A percentile compares a stretch with the other conserved stretches of the same genome.
phyloP scores from a whole-genome alignment of 306 rosid species.

The Cyamopsis tetragonoloba region DNA sequence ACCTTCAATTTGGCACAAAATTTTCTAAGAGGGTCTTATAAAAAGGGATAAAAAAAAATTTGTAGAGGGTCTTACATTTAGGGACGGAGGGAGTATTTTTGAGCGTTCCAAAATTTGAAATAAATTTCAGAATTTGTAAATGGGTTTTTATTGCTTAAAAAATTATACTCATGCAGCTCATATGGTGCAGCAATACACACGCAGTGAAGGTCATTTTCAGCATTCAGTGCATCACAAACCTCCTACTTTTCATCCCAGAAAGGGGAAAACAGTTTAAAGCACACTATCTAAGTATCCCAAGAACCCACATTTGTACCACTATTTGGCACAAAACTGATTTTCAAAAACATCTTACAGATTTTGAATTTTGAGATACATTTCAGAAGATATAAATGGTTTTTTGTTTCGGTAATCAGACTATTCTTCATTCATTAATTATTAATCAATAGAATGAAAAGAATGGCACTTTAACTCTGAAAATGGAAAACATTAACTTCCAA shows the following conservation, averaged over 20 bases:
- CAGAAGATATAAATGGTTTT: no score
- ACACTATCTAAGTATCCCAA: background rate
- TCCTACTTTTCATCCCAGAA: background rate
- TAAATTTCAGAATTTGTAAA: background rate
- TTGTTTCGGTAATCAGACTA: background rate
- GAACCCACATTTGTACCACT: no score
- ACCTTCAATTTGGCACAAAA: no score
- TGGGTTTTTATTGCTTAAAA: background rate
- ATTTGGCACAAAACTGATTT: no score
- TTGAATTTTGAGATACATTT: no score
- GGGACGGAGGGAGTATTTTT: no score
- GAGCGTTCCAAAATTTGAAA: background rate
- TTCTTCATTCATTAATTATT: no score
- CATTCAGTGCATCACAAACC: background rate
- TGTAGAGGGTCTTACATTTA: no score
- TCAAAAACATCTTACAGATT: no score
- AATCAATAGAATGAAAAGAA: background rate
- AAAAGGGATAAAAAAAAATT: no score
- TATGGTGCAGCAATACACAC: background rate
- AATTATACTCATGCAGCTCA: background rate
- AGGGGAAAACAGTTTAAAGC: background rate
- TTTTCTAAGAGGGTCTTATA: no score
- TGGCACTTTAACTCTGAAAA: background rate
- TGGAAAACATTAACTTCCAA: background rate
- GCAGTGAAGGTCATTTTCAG: background rate